Percentiles rank a stretch among this genome's conserved stretches.
Evolutionary conservation across 1,139 yeast genomes (phyloP).

Genomic region (Pichia sp.): DNA sequence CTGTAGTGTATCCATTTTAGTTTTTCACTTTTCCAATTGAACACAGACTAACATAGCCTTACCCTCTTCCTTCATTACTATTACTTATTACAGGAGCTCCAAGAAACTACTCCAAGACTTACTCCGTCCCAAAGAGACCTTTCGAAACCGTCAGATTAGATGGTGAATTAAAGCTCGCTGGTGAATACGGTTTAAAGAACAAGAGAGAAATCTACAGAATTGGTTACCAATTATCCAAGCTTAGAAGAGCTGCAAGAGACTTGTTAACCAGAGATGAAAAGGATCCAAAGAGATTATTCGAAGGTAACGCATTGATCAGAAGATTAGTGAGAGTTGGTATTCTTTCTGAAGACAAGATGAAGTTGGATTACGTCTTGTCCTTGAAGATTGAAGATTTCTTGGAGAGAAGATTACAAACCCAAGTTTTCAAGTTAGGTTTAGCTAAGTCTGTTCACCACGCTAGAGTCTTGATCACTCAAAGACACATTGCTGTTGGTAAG

Average conservation of each 20-base stretch:
- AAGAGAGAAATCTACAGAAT: conserved; percentile 99
- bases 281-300: conserved; percentile 99
- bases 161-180: conserved; percentile 98
- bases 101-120: conserved; percentile 98
- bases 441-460: conserved; percentile 99
- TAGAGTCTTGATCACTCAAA: conserved; percentile 96
- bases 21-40: not conserved
- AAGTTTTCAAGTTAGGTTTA: conserved; percentile 99
- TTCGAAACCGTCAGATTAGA: conserved; percentile 99
- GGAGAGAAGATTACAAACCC: conserved; percentile 99
- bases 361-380: conserved; percentile 99
- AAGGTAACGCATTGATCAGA: conserved; percentile 99
- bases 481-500: conserved; percentile 99
- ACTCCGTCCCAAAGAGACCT: conserved; percentile 98
- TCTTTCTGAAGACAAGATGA: conserved; percentile 98
- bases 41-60: not conserved
- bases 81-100: conserved; percentile 62
- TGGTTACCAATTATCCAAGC: conserved; percentile 97
- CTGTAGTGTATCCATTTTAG: no score
- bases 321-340: conserved; percentile 99
- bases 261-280: conserved; percentile 99
- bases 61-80: not conserved
- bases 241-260: conserved; percentile 99
- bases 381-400: conserved; percentile 98
- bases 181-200: conserved; percentile 99